Conservation (phyloP, 768 basidiomycete species). For the Mycena maculata region DNA sequence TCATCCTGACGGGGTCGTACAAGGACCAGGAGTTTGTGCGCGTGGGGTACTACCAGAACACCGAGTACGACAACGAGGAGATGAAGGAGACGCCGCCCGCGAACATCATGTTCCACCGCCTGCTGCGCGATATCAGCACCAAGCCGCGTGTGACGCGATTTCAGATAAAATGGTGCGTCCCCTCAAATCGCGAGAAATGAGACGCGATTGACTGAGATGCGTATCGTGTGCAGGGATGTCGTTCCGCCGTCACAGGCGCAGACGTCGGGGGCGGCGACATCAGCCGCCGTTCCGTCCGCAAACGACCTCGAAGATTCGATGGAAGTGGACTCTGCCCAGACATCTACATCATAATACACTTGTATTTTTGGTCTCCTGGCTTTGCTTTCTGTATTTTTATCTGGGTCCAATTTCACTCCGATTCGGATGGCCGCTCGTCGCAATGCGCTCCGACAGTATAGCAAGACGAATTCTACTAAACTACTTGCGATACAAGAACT, state of each 20-base stretch:
- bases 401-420: background rate
- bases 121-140: conserved; percentile 88
- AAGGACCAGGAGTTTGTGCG: conserved; percentile 99
- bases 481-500: background rate
- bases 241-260: conserved; percentile 59
- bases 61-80: conserved; percentile 96
- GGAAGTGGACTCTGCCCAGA: conserved; percentile 18
- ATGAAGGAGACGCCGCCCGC: conserved; percentile 80
- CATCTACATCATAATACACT: background rate
- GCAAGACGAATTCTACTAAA: background rate
- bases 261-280: conserved; percentile 72
- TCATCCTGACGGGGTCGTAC: conserved; percentile 97
- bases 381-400: conserved; percentile 31
- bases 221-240: conserved; percentile 65
- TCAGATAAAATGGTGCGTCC: conserved; percentile 84
- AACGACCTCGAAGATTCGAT: conserved; percentile 64
- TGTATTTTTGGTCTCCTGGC: conserved; percentile 1
- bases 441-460: background rate
- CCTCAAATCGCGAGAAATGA: background rate
- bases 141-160: conserved; percentile 96
- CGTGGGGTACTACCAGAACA: conserved; percentile 99
- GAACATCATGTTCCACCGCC: conserved; percentile 78
- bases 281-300: conserved; percentile 80
- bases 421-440: background rate
- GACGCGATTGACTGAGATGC: conserved; percentile 10